These are phyloP conservation scores for Gonium pectorale DNA, from an alignment of 139 green algal genomes.

Conservation along the genomic window DNA sequence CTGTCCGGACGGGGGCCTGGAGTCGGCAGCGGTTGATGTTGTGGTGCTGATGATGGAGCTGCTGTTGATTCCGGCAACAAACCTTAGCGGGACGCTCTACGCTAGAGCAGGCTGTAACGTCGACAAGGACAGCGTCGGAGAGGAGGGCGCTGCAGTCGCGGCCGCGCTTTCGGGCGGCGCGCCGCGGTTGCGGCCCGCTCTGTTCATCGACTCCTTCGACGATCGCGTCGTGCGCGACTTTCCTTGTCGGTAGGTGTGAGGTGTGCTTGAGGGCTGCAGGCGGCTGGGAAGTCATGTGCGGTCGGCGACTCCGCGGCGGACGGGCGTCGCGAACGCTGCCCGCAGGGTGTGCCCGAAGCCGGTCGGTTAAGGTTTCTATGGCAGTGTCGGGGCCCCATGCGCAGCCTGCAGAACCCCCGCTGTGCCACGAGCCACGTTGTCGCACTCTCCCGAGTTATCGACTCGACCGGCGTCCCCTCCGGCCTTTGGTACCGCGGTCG, in stretches of 20 bases:
- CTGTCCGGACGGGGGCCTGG: too few relatives aligned
- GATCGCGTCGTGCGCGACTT: not conserved
- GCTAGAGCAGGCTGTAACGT: not conserved
- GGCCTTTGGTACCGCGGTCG: not conserved
- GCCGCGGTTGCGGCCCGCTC: not conserved
- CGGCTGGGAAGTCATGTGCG: too few relatives aligned
- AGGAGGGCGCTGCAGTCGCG: not conserved
- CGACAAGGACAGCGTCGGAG: not conserved
- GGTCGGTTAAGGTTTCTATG: not conserved
- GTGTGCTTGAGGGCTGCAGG: not conserved
- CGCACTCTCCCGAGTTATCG: not conserved
- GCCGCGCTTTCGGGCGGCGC: not conserved
- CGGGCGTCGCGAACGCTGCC: not conserved
- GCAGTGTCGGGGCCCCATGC: too few relatives aligned
- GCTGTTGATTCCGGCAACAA: not conserved
- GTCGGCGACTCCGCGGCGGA: too few relatives aligned
- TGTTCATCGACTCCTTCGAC: not conserved
- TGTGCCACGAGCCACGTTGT: not conserved
- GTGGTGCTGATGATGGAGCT: not conserved
- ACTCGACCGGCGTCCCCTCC: not conserved
- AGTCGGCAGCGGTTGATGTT: not conserved
- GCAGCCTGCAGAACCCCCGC: not conserved
- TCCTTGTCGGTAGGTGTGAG: not conserved
- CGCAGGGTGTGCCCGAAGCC: not conserved
- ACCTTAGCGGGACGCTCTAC: not conserved